Evolutionary conservation across 257 asterid species (phyloP), one percentile per base, ranked within the genome.

Genomic region (Forsythia viridissima): DNA sequence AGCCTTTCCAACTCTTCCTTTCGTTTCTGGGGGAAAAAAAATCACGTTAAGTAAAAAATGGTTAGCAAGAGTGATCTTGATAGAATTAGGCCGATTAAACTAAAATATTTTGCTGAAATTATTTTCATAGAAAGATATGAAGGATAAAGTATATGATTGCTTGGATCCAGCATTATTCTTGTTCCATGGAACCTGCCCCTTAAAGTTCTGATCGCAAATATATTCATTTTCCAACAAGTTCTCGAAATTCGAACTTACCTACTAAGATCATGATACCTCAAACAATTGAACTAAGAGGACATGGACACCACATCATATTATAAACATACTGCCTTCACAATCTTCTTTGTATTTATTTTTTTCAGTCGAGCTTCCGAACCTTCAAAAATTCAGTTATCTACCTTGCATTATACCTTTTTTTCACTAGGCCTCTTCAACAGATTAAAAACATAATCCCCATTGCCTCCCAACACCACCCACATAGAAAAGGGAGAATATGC

Each of bases 111-210:
- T 16, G 65, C 30, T 55, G 30, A 18, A 18, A n/a, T 18, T 55
- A 30, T 55, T n/a, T 30, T 15, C 8, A 7, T n/a, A n/a, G 65
- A 16, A 55, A 55, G 30, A 55, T 18, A 55, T 55, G 20, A 21
- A 55, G 65, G 8, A 55, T 18, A 55, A 18, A 55, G 65, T 55
- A n/a, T n/a, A 55, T 4, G 65, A 6, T n/a, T 16, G 24, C 24
- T 55, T 0, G 8, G 65, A 4, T 75, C 89, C 91, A 92, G 8
- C 2, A 2, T 1, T 55, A n/a, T 55, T 55, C 24, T 9, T 55
- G 65, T n/a, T 55, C 65, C 99, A 94, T 94, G 89, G 93, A 93
- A 76, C 92, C 97, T 80, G 93, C 97, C 80, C 92, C 99, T 55
- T 55, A 18, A 79, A 93, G 86, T 86, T 94, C 97, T 84, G 97